Conservation (phyloP, 1,284 basidiomycete species). For the Anthracocystis walkeri region DNA sequence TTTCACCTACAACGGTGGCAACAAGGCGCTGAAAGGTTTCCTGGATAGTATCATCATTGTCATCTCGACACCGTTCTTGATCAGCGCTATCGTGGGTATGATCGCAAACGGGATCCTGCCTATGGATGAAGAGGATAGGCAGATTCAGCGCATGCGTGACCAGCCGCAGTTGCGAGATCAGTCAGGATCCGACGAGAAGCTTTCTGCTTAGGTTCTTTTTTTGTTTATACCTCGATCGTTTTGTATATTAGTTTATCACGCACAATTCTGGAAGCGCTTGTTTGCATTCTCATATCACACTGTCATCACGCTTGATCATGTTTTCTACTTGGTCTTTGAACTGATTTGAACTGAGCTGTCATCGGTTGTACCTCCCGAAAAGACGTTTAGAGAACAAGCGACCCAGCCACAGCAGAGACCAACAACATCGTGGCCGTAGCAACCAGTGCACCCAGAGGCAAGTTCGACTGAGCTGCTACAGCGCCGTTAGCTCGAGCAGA, state of each 20-base stretch:
- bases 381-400: constrained; percentile 22
- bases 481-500: background rate
- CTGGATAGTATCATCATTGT: constrained; percentile 83
- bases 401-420: constrained; percentile 25
- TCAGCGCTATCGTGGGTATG: constrained; percentile 74
- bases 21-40: constrained; percentile 77
- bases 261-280: constrained; percentile 3
- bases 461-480: background rate
- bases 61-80: constrained; percentile 74
- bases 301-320: background rate
- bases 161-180: background rate
- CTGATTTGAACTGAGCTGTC: background rate
- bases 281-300: background rate
- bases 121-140: constrained; percentile 55
- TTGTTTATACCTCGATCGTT: background rate
- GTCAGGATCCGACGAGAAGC: constrained; percentile 24
- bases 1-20: constrained; percentile 71
- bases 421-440: constrained; percentile 18
- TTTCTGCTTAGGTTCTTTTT: constrained; percentile 15
- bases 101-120: constrained; percentile 58
- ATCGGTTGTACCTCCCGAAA: background rate
- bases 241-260: constrained; percentile 7
- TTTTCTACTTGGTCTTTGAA: background rate
- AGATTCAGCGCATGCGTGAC: constrained; percentile 10
- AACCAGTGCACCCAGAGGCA: constrained; percentile 16